These are phyloP conservation scores for Nicotiana paniculata DNA, from an alignment of 257 asterid genomes.

Conservation along the genomic window DNA sequence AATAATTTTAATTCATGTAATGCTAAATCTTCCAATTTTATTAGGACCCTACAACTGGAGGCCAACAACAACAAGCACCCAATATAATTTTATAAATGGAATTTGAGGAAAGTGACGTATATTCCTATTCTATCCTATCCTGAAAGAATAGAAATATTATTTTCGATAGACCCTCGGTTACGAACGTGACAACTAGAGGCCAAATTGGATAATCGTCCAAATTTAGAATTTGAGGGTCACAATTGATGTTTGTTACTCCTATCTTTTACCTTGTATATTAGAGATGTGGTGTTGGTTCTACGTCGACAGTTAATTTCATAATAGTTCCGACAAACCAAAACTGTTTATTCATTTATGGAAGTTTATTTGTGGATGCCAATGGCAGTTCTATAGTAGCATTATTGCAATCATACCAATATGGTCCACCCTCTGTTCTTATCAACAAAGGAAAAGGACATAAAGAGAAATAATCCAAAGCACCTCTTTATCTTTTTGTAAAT, in stretches of 20 bases:
- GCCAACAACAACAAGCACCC: neutral
- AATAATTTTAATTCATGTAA: neutral
- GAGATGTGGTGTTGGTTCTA: neutral
- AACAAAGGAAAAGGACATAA: neutral
- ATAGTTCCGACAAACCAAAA: neutral
- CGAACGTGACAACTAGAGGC: neutral
- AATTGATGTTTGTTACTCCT: neutral
- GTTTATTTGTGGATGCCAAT: neutral
- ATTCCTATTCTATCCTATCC: no score
- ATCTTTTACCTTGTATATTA: neutral
- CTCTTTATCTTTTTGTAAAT: neutral
- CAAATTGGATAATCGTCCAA: neutral
- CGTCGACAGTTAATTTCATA: neutral
- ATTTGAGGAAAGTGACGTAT: no score
- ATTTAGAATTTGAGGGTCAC: neutral
- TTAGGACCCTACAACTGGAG: neutral
- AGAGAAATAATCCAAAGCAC: neutral
- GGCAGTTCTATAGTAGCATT: neutral
- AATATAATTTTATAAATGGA: no score
- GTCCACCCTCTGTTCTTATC: neutral
- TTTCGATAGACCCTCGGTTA: no score
- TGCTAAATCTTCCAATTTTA: neutral
- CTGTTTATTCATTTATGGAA: neutral
- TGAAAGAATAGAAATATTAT: no score
- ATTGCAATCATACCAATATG: neutral